Evolutionary conservation across 768 basidiomycete species (phyloP), one percentile per base, ranked within the genome.

Genomic region (Leccinellum rugosiceps): DNA sequence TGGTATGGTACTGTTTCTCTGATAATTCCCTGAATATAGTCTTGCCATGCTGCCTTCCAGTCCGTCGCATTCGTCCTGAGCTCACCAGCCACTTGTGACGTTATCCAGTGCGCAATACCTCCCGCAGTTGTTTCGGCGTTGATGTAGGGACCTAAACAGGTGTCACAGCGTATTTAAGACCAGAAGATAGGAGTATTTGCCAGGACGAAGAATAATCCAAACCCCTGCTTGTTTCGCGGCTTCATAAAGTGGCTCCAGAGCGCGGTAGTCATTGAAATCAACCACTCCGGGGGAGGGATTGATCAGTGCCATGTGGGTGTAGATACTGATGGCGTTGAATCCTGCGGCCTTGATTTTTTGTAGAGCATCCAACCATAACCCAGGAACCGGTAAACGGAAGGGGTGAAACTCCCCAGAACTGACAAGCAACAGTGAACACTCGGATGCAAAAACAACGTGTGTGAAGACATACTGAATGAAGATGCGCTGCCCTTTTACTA

Each of bases 361-460:
- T 43, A 93, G 80, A 50, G 93, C 84, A 65, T 92, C 92, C 13
- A 83, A 78, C 90, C 92, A 94, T 55, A 93, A 71, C 3, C 83
- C 83, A 15, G 87, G 89, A 0, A 92, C 86, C 10, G 90, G 92
- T 8, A 93, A 73, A 23, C 90, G 83, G 75, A 89, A 93, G 1
- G 89, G 83, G 64, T 92, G 92, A 69, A 92, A 90, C 69, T 92
- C 92, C 56, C 92, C 92, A 1, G 88, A 90, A 63, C 90, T 92
- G 57, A 41, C 25, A 19, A 35, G 38, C 17, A 43, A 7, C 26
- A 51, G 35, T 31, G 14, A 44, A 53, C 19, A 26, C 19, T 30
- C 4, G 30, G 10, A 15, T 10, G 49, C 4, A 17, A 14, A 31
- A 14, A 35, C 6, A 50, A 8, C 23, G 8, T 15, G 44, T 50